phyloP scores from a whole-genome alignment of 305 asterid species.

The Rubia balearica region DNA sequence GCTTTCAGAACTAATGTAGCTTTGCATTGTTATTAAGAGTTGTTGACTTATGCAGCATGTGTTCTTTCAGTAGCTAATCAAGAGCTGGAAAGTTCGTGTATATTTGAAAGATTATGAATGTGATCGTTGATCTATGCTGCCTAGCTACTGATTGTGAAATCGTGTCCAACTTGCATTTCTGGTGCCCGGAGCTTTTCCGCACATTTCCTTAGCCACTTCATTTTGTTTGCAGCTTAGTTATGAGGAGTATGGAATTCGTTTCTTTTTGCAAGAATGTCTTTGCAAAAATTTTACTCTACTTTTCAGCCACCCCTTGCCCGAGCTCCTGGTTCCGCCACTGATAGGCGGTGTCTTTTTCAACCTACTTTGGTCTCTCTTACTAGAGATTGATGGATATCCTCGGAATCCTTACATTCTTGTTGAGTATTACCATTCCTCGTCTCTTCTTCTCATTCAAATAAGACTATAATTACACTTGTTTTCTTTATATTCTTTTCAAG shows the following conservation, averaged over 20 bases:
- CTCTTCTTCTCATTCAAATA: too few species aligned
- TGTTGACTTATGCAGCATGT: neutral
- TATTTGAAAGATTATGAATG: neutral
- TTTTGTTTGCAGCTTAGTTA: neutral
- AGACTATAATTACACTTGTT: too few species aligned
- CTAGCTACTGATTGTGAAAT: neutral
- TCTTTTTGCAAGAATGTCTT: neutral
- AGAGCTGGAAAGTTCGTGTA: neutral
- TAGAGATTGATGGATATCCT: too few species aligned
- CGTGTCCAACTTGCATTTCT: neutral
- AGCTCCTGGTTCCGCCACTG: too few species aligned
- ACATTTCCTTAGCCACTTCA: neutral
- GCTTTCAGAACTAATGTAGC: neutral
- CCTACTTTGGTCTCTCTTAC: too few species aligned
- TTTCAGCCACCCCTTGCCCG: too few species aligned
- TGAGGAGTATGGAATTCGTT: neutral
- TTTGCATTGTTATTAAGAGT: neutral
- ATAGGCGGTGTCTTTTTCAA: too few species aligned
- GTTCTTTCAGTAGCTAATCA: neutral
- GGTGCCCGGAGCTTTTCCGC: neutral
- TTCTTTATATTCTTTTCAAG: too few species aligned
- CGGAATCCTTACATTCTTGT: too few species aligned
- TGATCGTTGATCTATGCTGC: neutral
- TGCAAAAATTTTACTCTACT: too few species aligned
- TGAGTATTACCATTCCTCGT: too few species aligned